Conservation (phyloP, 2,329 filamentous ascomycete genomes). For the Phaeoacremonium minimum region DNA sequence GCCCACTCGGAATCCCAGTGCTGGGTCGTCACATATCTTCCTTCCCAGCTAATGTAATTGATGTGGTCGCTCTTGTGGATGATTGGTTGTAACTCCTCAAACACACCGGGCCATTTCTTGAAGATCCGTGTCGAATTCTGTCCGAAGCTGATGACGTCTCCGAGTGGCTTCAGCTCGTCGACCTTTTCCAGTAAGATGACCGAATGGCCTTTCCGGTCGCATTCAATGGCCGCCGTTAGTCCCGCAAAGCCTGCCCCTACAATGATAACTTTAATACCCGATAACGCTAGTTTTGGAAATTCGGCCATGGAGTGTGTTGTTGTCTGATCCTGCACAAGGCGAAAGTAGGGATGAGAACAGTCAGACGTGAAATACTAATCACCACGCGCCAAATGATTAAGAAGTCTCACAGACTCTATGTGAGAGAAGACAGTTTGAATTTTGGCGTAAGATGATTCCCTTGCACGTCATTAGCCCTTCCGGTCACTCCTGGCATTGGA, state of each 20-base stretch:
- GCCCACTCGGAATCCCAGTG: slow-evolving; percentile 21
- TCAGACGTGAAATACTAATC: no score
- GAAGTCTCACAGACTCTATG: no score
- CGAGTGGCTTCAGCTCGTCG: slow-evolving; percentile 35
- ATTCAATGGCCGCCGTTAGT: slow-evolving; percentile 53
- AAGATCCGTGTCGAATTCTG: slow-evolving; percentile 55
- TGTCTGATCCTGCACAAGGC: no score
- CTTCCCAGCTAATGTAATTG: slow-evolving; percentile 36
- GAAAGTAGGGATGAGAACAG: no score
- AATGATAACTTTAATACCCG: slow-evolving; percentile 37
- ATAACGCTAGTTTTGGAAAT: slow-evolving; percentile 13
- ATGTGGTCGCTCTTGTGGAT: slow-evolving; percentile 36
- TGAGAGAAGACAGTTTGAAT: no score
- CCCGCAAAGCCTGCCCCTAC: slow-evolving; percentile 51
- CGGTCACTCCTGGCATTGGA: no score
- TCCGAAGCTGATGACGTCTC: slow-evolving; percentile 49
- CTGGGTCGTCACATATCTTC: slow-evolving; percentile 42
- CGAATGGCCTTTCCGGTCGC: slow-evolving; percentile 46
- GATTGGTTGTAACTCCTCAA: slow-evolving; percentile 40
- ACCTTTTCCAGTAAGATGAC: slow-evolving; percentile 41
- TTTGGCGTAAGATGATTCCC: no score
- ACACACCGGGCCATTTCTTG: slow-evolving; percentile 47
- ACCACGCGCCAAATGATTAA: no score
- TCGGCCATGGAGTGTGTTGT: slow-evolving; percentile 14
- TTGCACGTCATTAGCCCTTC: no score